phyloP scores from a whole-genome alignment of 805 yeast species.

The Debaryomyces maramus region DNA sequence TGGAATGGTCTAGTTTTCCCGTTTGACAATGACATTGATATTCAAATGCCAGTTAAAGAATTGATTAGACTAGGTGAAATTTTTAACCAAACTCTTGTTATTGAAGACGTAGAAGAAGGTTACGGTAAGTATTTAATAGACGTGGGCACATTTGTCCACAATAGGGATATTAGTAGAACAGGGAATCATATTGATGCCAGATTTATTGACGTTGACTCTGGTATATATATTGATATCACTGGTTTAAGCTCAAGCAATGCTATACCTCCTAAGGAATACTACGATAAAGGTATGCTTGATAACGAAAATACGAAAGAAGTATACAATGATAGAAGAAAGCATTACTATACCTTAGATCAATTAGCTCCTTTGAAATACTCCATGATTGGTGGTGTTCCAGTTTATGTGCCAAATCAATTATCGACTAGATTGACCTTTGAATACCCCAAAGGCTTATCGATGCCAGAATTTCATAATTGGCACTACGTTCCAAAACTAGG shows the following conservation, averaged over 20 bases:
- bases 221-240: slow-evolving; percentile 53
- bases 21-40: slow-evolving; percentile 18
- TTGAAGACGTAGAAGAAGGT: slow-evolving; percentile 23
- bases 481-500: slow-evolving; percentile 17
- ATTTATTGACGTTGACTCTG: slow-evolving; percentile 55
- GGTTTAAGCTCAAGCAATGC: slow-evolving; percentile 28
- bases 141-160: slow-evolving; percentile 20
- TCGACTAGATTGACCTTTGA: slow-evolving; percentile 18
- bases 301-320: slow-evolving; percentile 18
- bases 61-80: slow-evolving; percentile 12
- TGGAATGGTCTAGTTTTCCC: slow-evolving; percentile 20
- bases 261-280: slow-evolving; percentile 8
- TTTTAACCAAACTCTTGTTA: slow-evolving; percentile 17
- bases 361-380: slow-evolving; percentile 51
- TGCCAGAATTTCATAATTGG: slow-evolving; percentile 15
- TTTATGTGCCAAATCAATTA: slow-evolving; percentile 10
- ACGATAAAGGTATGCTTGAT: slow-evolving; percentile 2
- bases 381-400: slow-evolving; percentile 47
- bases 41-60: slow-evolving; percentile 18
- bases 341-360: slow-evolving; percentile 46
- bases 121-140: slow-evolving; percentile 17
- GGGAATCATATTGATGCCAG: slow-evolving; percentile 33
- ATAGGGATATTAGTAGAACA: slow-evolving; percentile 15
- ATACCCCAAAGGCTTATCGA: slow-evolving; percentile 15
- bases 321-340: slow-evolving; percentile 53